phyloP scores from a whole-genome alignment of 305 asterid genomes.

The Solanum hybrid region DNA sequence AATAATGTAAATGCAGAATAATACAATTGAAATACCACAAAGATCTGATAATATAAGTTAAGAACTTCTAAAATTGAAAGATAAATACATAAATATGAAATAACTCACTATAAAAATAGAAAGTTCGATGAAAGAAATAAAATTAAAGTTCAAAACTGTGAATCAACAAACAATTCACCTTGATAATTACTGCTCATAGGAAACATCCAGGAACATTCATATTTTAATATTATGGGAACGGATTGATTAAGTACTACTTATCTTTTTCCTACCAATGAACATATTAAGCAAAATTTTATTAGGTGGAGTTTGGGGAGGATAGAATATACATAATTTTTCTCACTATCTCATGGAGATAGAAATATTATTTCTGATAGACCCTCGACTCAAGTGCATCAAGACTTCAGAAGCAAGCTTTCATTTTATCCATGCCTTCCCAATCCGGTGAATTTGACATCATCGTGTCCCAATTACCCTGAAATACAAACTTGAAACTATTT shows the following conservation, averaged over 20 bases:
- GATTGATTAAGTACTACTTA: not conserved
- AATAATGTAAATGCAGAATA: too few relatives aligned
- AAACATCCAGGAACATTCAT: not conserved
- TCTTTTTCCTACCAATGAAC: not conserved
- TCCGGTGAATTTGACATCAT: not conserved
- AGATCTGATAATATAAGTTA: too few relatives aligned
- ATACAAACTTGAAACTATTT: not conserved
- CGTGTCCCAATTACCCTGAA: not conserved
- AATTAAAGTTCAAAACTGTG: not conserved
- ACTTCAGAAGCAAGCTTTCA: not conserved
- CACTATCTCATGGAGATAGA: not conserved
- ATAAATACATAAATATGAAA: not conserved
- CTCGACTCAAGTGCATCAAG: not conserved
- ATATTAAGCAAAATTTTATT: not conserved
- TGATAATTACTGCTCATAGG: not conserved
- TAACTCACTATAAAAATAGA: not conserved
- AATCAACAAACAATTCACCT: not conserved
- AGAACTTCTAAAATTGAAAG: not conserved
- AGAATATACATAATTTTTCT: too few relatives aligned
- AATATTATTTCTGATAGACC: not conserved
- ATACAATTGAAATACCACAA: too few relatives aligned
- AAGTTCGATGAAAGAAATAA: not conserved
- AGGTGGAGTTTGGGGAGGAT: not conserved
- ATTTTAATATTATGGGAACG: not conserved
- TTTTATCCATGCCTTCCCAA: not conserved